These are phyloP conservation scores for Cymbidium sinense DNA, from an alignment of 106 monocot species.

Conservation along the genomic window DNA sequence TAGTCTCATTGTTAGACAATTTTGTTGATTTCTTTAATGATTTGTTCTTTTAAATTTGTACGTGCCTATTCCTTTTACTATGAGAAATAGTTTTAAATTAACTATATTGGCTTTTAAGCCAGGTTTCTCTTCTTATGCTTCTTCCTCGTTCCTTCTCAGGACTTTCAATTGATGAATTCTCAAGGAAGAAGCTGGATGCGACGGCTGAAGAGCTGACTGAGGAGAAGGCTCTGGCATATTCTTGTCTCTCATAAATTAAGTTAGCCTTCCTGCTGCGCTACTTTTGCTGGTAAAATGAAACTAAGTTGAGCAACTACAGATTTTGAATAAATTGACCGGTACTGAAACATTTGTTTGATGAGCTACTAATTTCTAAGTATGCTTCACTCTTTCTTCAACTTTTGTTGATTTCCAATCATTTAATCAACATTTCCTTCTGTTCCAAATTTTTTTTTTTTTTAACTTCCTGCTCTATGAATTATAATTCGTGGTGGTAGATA, in stretches of 20 bases:
- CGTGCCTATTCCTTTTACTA: too few species aligned
- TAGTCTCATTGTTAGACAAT: too few species aligned
- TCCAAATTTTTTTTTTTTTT: too few species aligned
- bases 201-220: constrained; percentile 74
- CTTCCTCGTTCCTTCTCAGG: constrained; percentile 22
- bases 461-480: too few species aligned
- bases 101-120: too few species aligned
- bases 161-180: constrained; percentile 70
- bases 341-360: neutral
- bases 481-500: too few species aligned
- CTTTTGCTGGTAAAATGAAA: neutral
- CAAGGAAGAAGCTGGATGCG: constrained; percentile 92
- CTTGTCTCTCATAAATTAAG: constrained; percentile 57
- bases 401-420: neutral
- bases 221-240: constrained; percentile 89
- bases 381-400: neutral
- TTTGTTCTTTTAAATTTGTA: too few species aligned
- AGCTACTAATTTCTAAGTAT: neutral
- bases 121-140: too few species aligned
- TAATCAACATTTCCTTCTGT: too few species aligned
- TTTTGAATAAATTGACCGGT: neutral
- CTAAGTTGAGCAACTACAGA: neutral
- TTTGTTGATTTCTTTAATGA: too few species aligned
- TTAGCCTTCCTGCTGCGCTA: too few species aligned
- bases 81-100: too few species aligned